phyloP scores from a whole-genome alignment of 768 basidiomycete species.

The Suillus variegatus region DNA sequence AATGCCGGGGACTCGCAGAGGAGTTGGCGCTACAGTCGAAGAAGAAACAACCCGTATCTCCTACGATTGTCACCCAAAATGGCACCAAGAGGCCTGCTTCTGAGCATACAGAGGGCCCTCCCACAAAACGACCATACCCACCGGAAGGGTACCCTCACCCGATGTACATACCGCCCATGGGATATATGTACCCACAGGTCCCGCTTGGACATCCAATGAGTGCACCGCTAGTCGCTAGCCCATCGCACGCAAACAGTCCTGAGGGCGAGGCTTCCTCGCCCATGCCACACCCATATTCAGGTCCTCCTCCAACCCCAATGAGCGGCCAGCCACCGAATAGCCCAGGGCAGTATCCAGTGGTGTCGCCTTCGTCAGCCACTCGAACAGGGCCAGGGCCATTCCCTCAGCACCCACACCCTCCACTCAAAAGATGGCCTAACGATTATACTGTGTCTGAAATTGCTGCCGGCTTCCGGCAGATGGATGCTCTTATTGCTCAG shows the following conservation, averaged over 20 bases:
- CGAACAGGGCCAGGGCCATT: slow-evolving; percentile 28
- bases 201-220: slow-evolving; percentile 25
- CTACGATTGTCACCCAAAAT: slow-evolving; percentile 14
- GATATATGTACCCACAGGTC: slow-evolving; percentile 29
- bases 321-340: slow-evolving; percentile 23
- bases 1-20: slow-evolving; percentile 56
- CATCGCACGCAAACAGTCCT: slow-evolving; percentile 14
- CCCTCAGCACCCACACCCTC: slow-evolving; percentile 60
- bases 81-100: slow-evolving; percentile 28
- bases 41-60: slow-evolving; percentile 18
- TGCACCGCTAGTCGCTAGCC: slow-evolving; percentile 18
- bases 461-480: slow-evolving; percentile 56
- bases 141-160: slow-evolving; percentile 28
- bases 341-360: slow-evolving; percentile 16
- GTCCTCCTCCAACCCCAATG: slow-evolving; percentile 18
- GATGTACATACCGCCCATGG: slow-evolving; percentile 31
- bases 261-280: slow-evolving; percentile 22
- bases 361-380: slow-evolving; percentile 17
- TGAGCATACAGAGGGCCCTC: slow-evolving; percentile 24
- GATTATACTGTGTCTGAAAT: slow-evolving; percentile 73
- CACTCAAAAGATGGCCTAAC: slow-evolving; percentile 75
- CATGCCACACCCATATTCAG: slow-evolving; percentile 18
- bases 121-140: slow-evolving; percentile 30
- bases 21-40: slow-evolving; percentile 52
- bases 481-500: slow-evolving; percentile 39